Percentiles rank a stretch among this genome's conserved stretches.
Evolutionary conservation across 768 basidiomycete genomes (phyloP).

Genomic region (Cyathus striatus): DNA sequence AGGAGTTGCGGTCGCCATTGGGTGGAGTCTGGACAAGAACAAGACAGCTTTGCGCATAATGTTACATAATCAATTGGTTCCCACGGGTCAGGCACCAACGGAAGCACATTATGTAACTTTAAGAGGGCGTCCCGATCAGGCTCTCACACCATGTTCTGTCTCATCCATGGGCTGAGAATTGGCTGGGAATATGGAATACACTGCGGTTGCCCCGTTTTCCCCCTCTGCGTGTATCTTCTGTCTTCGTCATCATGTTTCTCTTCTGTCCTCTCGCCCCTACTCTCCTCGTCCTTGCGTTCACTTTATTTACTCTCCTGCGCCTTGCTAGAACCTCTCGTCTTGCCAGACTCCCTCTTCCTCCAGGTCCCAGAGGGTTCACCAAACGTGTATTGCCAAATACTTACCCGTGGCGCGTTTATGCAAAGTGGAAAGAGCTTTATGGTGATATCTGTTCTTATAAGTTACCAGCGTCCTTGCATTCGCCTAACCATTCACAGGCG

Average conservation of each 20-base stretch:
- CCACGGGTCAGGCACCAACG: no score
- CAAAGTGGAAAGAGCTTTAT: conserved; percentile 36
- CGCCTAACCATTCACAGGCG: conserved; percentile 23
- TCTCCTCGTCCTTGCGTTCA: not conserved
- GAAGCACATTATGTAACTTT: no score
- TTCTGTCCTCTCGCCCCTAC: not conserved
- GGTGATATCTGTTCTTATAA: conserved; percentile 17
- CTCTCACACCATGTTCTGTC: no score
- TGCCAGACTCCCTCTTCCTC: conserved; percentile 24
- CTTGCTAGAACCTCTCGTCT: not conserved
- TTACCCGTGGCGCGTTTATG: conserved; percentile 42
- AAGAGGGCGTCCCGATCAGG: no score
- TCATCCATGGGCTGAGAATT: not conserved
- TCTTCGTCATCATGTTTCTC: not conserved
- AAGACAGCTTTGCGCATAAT: no score
- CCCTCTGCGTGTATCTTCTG: no score
- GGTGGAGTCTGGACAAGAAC: conserved; percentile 3
- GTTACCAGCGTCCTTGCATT: not conserved
- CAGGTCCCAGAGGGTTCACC: conserved; percentile 25
- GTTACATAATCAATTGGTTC: no score
- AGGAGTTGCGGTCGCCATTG: conserved; percentile 17
- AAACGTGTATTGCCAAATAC: conserved; percentile 18
- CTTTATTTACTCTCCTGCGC: not conserved
- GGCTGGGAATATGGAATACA: not conserved
- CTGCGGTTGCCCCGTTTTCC: not conserved